Conservation (phyloP, 108 stramenopile genomes). For the Cyclotella kingstonii region DNA sequence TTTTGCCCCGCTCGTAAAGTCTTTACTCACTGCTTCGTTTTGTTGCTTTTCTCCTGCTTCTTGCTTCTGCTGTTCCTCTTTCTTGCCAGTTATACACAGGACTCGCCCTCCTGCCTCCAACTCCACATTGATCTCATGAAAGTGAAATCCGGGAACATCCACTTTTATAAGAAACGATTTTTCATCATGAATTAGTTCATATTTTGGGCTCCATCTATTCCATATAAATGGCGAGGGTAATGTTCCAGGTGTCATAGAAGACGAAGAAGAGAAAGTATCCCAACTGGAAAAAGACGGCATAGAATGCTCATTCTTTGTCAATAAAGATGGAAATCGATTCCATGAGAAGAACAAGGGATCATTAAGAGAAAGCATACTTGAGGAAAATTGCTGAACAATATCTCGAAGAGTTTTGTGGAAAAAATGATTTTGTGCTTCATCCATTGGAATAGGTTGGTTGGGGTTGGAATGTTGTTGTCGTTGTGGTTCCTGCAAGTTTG, state of each 20-base stretch:
- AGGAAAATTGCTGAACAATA: conserved; percentile 11
- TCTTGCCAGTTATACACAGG: conserved; percentile 20
- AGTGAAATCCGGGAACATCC: conserved; percentile 62
- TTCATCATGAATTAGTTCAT: conserved; percentile 55
- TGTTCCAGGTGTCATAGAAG: no score
- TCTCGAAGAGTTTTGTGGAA: conserved; percentile 7
- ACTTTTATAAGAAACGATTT: conserved; percentile 51
- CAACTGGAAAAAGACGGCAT: conserved; percentile 3
- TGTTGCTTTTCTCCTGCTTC: background rate
- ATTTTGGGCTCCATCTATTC: conserved; percentile 50
- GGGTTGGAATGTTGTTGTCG: background rate
- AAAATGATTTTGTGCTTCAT: conserved; percentile 5
- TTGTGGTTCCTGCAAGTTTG: conserved; percentile 19
- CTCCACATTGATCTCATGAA: conserved; percentile 30
- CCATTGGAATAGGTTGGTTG: conserved; percentile 5
- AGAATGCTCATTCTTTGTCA: background rate
- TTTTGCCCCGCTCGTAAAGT: background rate
- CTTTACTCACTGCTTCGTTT: background rate
- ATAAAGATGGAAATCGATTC: conserved; percentile 1
- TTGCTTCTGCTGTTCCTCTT: conserved; percentile 9
- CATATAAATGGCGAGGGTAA: no score
- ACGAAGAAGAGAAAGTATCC: conserved; percentile 12
- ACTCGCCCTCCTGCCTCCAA: conserved; percentile 34
- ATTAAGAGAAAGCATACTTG: background rate
- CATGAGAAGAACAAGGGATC: conserved; percentile 9